A percentile compares a stretch with the other conserved stretches of the same genome.
phyloP scores from a whole-genome alignment of 441 rosid genomes.

The Gossypium davidsonii region DNA sequence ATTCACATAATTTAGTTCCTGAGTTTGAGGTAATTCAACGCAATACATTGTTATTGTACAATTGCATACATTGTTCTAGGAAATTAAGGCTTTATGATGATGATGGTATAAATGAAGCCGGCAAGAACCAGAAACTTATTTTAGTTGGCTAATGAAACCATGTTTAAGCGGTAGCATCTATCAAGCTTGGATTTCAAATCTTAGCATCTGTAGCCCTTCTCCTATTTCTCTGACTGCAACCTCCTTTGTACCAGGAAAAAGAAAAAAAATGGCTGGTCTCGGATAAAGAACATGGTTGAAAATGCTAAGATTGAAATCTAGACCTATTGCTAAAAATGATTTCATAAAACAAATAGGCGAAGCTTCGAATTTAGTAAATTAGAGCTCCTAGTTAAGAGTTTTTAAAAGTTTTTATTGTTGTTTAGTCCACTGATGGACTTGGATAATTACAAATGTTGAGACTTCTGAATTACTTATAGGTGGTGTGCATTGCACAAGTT shows the following conservation, averaged over 20 bases:
- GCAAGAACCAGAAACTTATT: no score
- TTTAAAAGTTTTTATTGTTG: background rate
- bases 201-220: no score
- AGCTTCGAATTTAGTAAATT: background rate
- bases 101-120: no score
- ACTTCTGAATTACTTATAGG: background rate
- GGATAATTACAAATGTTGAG: background rate
- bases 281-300: no score
- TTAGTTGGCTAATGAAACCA: no score
- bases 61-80: background rate
- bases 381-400: background rate
- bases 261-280: no score
- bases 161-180: no score
- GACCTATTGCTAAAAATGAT: background rate
- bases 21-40: slow-evolving; percentile 23
- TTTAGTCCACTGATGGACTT: background rate
- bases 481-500: background rate
- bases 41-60: background rate
- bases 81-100: background rate
- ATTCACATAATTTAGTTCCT: slow-evolving; percentile 16
- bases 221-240: no score
- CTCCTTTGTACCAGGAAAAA: no score
- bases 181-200: no score
- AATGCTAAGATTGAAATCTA: background rate
- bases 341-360: background rate